These are phyloP conservation scores for Scheffersomyces titani DNA, from an alignment of 1,139 yeast species.

Conservation along the genomic window DNA sequence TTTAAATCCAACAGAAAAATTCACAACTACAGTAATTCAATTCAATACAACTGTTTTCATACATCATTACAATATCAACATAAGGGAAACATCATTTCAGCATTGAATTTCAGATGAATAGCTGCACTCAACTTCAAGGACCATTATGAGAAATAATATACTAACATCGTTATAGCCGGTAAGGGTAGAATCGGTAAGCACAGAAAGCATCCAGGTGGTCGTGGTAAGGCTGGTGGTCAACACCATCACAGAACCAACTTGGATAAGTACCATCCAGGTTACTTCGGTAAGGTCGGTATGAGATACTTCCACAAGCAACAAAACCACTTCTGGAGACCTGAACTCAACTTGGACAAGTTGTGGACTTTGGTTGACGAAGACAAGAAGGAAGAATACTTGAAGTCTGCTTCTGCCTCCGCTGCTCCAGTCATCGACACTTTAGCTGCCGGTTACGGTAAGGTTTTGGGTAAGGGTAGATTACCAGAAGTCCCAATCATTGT, in stretches of 20 bases:
- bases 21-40: neutral
- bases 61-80: too few relatives aligned
- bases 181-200: slow-evolving; percentile 99
- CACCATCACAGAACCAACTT: slow-evolving; percentile 99
- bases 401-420: slow-evolving; percentile 81
- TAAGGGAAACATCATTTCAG: neutral
- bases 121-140: neutral
- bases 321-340: slow-evolving; percentile 97
- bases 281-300: slow-evolving; percentile 99
- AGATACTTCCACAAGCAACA: slow-evolving; percentile 99
- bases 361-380: slow-evolving; percentile 97
- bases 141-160: slow-evolving; percentile 10
- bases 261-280: slow-evolving; percentile 99
- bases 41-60: neutral
- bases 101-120: neutral
- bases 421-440: slow-evolving; percentile 99
- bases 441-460: slow-evolving; percentile 99
- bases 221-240: slow-evolving; percentile 99
- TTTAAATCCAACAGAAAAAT: neutral
- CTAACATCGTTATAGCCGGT: slow-evolving; percentile 78
- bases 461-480: slow-evolving; percentile 98
- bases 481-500: slow-evolving; percentile 99
- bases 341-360: slow-evolving; percentile 96
- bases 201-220: slow-evolving; percentile 99
- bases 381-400: slow-evolving; percentile 92